Base-by-base conservation (phyloP, 345 rosid species). In the Moricandia moricandioides region DNA sequence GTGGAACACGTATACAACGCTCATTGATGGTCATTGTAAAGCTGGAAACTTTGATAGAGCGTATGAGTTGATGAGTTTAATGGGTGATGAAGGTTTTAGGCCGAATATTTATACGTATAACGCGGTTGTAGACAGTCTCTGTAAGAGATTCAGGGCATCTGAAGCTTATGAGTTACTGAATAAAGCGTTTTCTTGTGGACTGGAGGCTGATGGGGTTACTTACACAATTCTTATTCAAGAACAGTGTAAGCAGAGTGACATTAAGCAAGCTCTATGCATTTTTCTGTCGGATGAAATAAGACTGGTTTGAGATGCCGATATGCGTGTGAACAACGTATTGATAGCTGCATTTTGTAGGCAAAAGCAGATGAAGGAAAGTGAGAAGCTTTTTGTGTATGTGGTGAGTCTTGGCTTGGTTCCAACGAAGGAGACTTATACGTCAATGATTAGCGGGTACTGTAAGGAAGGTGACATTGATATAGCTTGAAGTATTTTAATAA, bases 361-460 rank as follows among this genome's bases (percentile, higher is more conserved):
- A 73, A 87, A 81, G 51, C 76, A 71, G 74, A 85, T 88, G 87
- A 79, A 82, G 69, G 91, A 91, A 73, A 85, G 97, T 21, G 90
- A 87, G 85, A 82, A 71, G 67, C 79, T 93, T 72, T 86, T 87
- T 54, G 73, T 62, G 37, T 83, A 83, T 75, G 88, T 83, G 27
- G 73, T 85, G 57, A 71, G 79, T 57, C 78, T 74, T 8, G 88
- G 90, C 8, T 84, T 91, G 70, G 80, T 85, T 78, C 97, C 96
- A 54, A 88, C 91, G 10, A 94, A 90, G 80, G 89, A 94, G 86
- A 94, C 97, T 10, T 94, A 83, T 77, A 90, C 97, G 2, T 91
- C 97, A 13, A 85, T 91, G 90, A 83, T 94, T 6, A 76, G 93
- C 35, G 97, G 97, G 40, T 86, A 84, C 73, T 84, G 89, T 74